Evolutionary conservation across 1,284 basidiomycete species (phyloP), one percentile per base, ranked within the genome.

Genomic region (Erythrobasidium hasegawianum): DNA sequence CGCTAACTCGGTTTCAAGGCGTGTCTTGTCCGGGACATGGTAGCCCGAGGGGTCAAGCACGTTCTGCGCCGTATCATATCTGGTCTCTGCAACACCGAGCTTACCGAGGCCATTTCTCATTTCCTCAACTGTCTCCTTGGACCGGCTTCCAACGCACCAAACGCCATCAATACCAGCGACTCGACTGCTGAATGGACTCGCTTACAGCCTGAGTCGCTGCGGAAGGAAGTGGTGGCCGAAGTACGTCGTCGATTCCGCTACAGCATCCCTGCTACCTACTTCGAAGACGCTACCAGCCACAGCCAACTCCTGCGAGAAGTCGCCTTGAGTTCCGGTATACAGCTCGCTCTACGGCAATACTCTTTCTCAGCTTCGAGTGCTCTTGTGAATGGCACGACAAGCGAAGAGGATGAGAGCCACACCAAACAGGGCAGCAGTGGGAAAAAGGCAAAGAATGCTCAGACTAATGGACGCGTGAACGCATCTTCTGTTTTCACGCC

Each of bases 61-160:
- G 73, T 81, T 57, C 77, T 84, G 22, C 80, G 81, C 57, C 62
- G 72, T 8, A 75, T 81, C 52, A 70, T 81, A 38, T 71, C 73
- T 53, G 75, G 72, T 33, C 75, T 78, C 33, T 72, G 74, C 14
- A 72, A 77, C 18, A 77, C 79, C 70, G 78, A 80, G 67, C 74
- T 77, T 54, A 74, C 79, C 2, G 72, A 68, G 59, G 76, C 79
- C 59, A 73, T 81, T 61, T 79, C 82, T 14, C 83, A 84, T 77
- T 82, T 83, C 79, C 78, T 83, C 75, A 84, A 84, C 78, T 83
- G 82, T 71, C 77, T 84, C 4, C 72, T 84, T n/a, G 82, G 82
- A 55, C 71, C 77, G 9, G 57, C 78, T 68, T 79, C 81, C 72
- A 56, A 79, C 16, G 71, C 74, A 9, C 81, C 82, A 11, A 72